Evolutionary conservation across 306 rosid species (phyloP).

Genomic region (Lathyrus oleraceus): DNA sequence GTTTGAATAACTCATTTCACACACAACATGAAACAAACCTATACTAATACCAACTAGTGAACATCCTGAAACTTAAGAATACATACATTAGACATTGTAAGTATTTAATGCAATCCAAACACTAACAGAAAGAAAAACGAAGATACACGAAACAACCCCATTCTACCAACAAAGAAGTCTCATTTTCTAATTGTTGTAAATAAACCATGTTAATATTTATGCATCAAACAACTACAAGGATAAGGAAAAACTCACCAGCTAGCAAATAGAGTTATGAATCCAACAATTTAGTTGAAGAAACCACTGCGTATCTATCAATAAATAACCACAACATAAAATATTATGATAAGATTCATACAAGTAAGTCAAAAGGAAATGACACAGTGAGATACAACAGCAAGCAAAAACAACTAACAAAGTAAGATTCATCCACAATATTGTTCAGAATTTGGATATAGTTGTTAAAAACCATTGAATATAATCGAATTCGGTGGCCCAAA

Average conservation of each 20-base stretch:
- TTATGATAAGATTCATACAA: slow-evolving; percentile 36
- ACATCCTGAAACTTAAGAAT: slow-evolving; percentile 4
- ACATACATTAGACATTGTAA: neutral
- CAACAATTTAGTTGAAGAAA: no score
- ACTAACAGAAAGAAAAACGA: neutral
- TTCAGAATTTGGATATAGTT: no score
- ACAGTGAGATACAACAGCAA: no score
- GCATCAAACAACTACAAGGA: no score
- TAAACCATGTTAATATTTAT: no score
- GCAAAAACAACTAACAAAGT: slow-evolving; percentile 37
- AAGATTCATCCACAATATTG: neutral
- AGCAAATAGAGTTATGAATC: no score
- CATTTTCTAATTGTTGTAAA: neutral
- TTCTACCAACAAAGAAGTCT: slow-evolving; percentile 13
- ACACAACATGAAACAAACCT: neutral
- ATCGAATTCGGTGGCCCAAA: no score
- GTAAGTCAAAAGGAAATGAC: slow-evolving; percentile 36
- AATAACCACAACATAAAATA: slow-evolving; percentile 31
- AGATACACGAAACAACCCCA: neutral
- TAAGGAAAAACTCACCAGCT: no score
- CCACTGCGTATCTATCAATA: no score
- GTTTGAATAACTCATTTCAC: no score
- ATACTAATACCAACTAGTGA: neutral
- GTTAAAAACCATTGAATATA: no score
- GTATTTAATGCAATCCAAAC: slow-evolving; percentile 15